phyloP scores from a whole-genome alignment of 2,329 filamentous ascomycete species.

The Fusarium buharicum region DNA sequence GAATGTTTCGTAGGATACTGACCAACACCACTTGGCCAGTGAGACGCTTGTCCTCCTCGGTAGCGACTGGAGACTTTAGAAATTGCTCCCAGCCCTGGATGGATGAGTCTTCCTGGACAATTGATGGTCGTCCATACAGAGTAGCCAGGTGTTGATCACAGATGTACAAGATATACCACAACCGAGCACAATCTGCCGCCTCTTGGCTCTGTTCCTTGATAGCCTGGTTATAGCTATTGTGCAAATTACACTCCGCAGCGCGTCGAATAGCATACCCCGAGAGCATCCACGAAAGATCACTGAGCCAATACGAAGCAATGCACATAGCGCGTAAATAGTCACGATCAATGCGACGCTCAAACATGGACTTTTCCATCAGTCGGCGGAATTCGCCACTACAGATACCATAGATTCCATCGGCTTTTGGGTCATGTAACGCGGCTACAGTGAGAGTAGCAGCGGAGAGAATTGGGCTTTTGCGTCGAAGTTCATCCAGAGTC shows the following conservation, averaged over 20 bases:
- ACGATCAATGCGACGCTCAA: slow-evolving; percentile 51
- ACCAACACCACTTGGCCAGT: slow-evolving; percentile 69
- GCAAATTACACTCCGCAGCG: slow-evolving; percentile 59
- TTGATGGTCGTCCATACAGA: slow-evolving; percentile 67
- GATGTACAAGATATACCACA: slow-evolving; percentile 71
- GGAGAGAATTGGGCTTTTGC: slow-evolving; percentile 65
- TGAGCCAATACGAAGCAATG: slow-evolving; percentile 71
- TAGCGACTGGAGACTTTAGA: slow-evolving; percentile 61
- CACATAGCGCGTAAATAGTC: slow-evolving; percentile 70
- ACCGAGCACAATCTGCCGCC: slow-evolving; percentile 62
- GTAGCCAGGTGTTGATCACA: slow-evolving; percentile 72
- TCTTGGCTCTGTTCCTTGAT: slow-evolving; percentile 54
- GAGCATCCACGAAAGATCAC: slow-evolving; percentile 70
- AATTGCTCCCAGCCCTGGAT: slow-evolving; percentile 68
- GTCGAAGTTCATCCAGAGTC: slow-evolving; percentile 62
- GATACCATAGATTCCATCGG: slow-evolving; percentile 61
- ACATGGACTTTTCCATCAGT: slow-evolving; percentile 61
- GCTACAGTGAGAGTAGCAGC: slow-evolving; percentile 68
- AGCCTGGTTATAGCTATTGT: slow-evolving; percentile 55
- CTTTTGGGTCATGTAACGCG: slow-evolving; percentile 66
- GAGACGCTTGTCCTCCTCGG: slow-evolving; percentile 65
- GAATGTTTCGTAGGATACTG: slow-evolving; percentile 65
- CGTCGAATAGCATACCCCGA: slow-evolving; percentile 64
- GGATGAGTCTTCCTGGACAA: slow-evolving; percentile 66
- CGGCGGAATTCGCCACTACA: slow-evolving; percentile 68